These are phyloP conservation scores for Rhynchospora tenuis DNA, from an alignment of 176 grass and related monocot genomes.

Conservation along the genomic window DNA sequence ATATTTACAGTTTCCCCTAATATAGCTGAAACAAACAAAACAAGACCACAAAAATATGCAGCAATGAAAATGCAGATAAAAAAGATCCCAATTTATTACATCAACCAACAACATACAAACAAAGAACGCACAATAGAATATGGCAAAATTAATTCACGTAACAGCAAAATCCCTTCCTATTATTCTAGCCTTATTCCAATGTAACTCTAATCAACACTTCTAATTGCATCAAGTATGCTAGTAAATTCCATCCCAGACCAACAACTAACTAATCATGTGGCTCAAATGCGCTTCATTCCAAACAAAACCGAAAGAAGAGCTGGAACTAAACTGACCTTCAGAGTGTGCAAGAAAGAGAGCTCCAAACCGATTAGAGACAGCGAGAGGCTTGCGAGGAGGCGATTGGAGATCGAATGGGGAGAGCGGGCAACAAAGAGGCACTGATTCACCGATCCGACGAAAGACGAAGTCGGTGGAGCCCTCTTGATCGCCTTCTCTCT, in stretches of 20 bases:
- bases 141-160: no score
- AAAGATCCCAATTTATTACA: no score
- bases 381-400: conserved; percentile 55
- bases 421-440: conserved; percentile 40
- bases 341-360: conserved; percentile 69
- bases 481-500: conserved; percentile 54
- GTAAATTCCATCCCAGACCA: not conserved
- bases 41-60: no score
- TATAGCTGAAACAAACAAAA: no score
- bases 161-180: no score
- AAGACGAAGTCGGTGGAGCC: conserved; percentile 71
- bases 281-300: not conserved
- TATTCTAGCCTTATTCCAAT: no score
- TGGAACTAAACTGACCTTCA: conserved; percentile 26
- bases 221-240: not conserved
- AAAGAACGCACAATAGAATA: no score
- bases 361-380: conserved; percentile 57
- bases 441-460: conserved; percentile 69
- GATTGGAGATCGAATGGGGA: conserved; percentile 60
- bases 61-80: no score
- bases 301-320: not conserved
- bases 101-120: no score
- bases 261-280: not conserved
- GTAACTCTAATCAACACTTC: not conserved
- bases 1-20: no score